phyloP scores from a whole-genome alignment of 2,329 filamentous ascomycete species.

The Leptographium procerum region DNA sequence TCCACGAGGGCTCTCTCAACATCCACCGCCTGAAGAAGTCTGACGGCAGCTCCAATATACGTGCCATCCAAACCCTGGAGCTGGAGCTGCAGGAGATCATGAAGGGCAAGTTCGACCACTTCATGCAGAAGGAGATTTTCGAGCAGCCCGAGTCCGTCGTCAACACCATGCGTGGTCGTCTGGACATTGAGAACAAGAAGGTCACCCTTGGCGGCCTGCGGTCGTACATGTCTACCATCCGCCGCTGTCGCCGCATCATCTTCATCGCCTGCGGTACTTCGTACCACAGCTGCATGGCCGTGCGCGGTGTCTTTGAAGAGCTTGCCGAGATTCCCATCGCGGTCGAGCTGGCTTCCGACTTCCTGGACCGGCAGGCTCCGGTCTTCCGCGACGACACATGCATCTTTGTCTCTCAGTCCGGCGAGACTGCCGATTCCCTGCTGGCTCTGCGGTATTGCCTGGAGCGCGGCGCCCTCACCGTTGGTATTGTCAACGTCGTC shows the following conservation, averaged over 20 bases:
- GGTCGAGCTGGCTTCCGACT: slow-evolving; percentile 94
- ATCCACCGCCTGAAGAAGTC: slow-evolving; percentile 97
- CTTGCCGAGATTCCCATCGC: slow-evolving; percentile 95
- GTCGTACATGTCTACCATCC: slow-evolving; percentile 93
- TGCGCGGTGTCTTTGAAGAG: slow-evolving; percentile 95
- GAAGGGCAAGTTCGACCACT: slow-evolving; percentile 99
- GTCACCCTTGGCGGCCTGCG: slow-evolving; percentile 92
- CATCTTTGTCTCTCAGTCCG: slow-evolving; percentile 97
- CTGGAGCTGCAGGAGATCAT: slow-evolving; percentile 99
- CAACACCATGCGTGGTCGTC: slow-evolving; percentile 98
- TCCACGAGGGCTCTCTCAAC: slow-evolving; percentile 97
- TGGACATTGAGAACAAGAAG: slow-evolving; percentile 85
- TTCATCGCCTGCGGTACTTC: slow-evolving; percentile 98
- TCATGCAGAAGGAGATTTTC: slow-evolving; percentile 99
- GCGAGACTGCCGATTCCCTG: slow-evolving; percentile 94
- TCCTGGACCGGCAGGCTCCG: slow-evolving; percentile 89
- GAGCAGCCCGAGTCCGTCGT: slow-evolving; percentile 98
- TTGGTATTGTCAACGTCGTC: slow-evolving; percentile 97
- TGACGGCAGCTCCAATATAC: slow-evolving; percentile 91
- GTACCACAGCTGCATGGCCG: slow-evolving; percentile 99
- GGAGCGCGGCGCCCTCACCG: slow-evolving; percentile 91
- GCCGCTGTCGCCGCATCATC: slow-evolving; percentile 91
- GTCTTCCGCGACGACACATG: slow-evolving; percentile 99
- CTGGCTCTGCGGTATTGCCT: slow-evolving; percentile 96
- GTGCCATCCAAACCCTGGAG: slow-evolving; percentile 96